A percentile compares a stretch with the other conserved stretches of the same genome.
phyloP scores from a whole-genome alignment of 2,329 filamentous ascomycete genomes.

The Penicillium vulpinum region DNA sequence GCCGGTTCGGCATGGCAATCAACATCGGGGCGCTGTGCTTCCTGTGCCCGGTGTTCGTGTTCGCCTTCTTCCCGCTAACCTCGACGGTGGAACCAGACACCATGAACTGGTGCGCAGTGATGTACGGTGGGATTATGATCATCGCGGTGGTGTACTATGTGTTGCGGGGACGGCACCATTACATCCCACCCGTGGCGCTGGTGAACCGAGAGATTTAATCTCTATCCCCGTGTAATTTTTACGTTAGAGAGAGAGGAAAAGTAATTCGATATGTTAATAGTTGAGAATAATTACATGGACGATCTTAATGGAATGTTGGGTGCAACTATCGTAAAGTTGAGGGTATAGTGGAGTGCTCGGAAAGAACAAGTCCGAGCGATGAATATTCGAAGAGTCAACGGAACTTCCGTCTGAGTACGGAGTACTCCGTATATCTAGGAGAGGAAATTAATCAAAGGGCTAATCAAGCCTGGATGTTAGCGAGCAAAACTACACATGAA shows the following conservation, averaged over 20 bases:
- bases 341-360: neutral
- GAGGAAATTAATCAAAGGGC: neutral
- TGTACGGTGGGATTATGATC: slow-evolving; percentile 40
- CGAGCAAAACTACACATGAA: too few relatives aligned
- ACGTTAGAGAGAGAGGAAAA: too few relatives aligned
- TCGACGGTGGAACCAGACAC: slow-evolving; percentile 25
- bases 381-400: neutral
- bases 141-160: slow-evolving; percentile 41
- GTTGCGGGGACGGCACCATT: slow-evolving; percentile 36
- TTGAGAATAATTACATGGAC: neutral
- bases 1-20: slow-evolving; percentile 33
- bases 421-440: neutral
- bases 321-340: neutral
- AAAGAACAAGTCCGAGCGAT: neutral
- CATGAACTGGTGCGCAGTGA: slow-evolving; percentile 45
- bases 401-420: too few relatives aligned
- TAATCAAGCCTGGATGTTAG: too few relatives aligned
- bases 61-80: slow-evolving; percentile 41
- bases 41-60: slow-evolving; percentile 35
- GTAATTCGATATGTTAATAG: neutral
- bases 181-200: slow-evolving; percentile 30
- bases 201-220: slow-evolving; percentile 20
- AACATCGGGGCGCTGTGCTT: slow-evolving; percentile 40
- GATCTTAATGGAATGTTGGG: neutral
- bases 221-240: neutral